Percentiles rank a stretch among this genome's conserved stretches.
Evolutionary conservation across 257 asterid species (phyloP).

Genomic region (Oldenlandia corymbosa): DNA sequence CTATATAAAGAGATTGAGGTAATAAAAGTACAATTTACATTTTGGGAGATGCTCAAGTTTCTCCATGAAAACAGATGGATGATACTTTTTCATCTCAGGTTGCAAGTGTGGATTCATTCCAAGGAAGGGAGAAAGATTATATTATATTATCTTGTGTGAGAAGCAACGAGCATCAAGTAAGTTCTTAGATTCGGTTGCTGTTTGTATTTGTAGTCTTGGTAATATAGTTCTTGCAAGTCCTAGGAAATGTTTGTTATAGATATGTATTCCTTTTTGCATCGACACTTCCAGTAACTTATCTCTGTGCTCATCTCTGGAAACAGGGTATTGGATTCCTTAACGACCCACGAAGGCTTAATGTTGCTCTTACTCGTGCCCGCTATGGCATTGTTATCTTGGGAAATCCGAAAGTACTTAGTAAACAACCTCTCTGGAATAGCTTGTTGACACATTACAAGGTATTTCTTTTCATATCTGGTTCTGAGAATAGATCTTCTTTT

Average conservation of each 20-base stretch:
- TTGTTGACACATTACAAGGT: constrained; percentile 95
- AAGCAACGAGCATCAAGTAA: constrained; percentile 98
- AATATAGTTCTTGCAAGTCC: too few relatives aligned
- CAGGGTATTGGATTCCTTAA: constrained; percentile 99
- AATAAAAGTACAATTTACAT: constrained; percentile 10
- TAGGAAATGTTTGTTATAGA: not conserved
- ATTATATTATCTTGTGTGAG: constrained; percentile 94
- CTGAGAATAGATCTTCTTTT: not conserved
- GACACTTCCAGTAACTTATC: not conserved
- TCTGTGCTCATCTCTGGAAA: constrained; percentile 7
- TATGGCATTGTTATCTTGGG: constrained; percentile 96
- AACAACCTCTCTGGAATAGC: constrained; percentile 94
- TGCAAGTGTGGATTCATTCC: constrained; percentile 98
- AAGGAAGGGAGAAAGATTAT: constrained; percentile 96
- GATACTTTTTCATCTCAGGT: constrained; percentile 50
- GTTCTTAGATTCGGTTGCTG: constrained; percentile 14
- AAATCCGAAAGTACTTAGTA: constrained; percentile 96
- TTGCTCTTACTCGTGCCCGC: constrained; percentile 98
- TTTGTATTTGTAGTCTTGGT: not conserved
- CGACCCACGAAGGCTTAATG: constrained; percentile 98
- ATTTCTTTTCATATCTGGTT: constrained; percentile 13
- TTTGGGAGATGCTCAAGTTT: not conserved
- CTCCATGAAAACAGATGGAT: constrained; percentile 9
- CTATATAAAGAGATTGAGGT: constrained; percentile 99
- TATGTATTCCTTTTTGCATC: too few relatives aligned